Evolutionary conservation across 306 rosid species (phyloP).

Genomic region (Styphnolobium japonicum): DNA sequence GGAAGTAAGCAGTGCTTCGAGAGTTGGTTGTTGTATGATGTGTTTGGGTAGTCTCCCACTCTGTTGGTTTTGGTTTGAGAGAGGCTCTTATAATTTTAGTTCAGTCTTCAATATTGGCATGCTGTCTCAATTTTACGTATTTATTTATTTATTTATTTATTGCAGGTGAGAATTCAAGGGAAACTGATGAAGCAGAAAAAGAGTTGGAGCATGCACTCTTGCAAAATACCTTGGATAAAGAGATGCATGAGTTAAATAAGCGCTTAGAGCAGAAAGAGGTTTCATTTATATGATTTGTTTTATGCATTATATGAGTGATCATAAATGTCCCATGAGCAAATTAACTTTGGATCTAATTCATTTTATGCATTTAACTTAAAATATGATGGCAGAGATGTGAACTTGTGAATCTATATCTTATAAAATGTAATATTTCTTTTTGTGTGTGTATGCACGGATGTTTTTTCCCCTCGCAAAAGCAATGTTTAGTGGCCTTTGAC

Average conservation of each 20-base stretch:
- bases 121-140: too few relatives aligned
- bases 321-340: not conserved
- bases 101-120: constrained; percentile 29
- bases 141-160: constrained; percentile 2
- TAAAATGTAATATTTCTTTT: not conserved
- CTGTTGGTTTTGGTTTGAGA: constrained; percentile 19
- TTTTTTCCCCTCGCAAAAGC: not conserved
- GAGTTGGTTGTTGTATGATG: not conserved
- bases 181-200: constrained; percentile 57
- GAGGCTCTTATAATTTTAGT: not conserved
- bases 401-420: not conserved
- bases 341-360: not conserved
- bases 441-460: not conserved
- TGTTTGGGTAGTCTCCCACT: constrained; percentile 15
- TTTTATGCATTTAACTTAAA: not conserved
- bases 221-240: constrained; percentile 71
- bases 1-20: constrained; percentile 6
- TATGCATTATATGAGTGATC: not conserved
- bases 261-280: constrained; percentile 89
- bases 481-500: not conserved
- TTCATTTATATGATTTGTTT: constrained; percentile 17
- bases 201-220: constrained; percentile 69
- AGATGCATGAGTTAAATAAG: constrained; percentile 70
- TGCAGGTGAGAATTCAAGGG: constrained; percentile 53
- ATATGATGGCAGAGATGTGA: not conserved